Percentiles rank a stretch among this genome's conserved stretches.
Evolutionary conservation across 345 rosid genomes (phyloP).

Genomic region (Kandelia obovata): DNA sequence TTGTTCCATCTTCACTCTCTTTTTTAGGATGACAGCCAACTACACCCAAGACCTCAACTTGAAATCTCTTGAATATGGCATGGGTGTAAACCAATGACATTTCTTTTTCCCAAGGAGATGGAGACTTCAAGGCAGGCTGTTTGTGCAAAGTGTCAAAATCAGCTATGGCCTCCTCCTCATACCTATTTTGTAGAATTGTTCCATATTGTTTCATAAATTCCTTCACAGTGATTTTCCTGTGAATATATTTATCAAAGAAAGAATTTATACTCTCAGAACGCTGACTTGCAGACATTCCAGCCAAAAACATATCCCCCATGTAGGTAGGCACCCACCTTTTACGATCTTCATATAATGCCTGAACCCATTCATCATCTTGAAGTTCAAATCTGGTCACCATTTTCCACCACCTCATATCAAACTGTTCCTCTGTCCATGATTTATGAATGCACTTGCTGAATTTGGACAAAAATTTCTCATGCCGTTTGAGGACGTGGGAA

Average conservation of each 20-base stretch:
- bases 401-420: constrained; percentile 31
- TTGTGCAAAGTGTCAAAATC: constrained; percentile 29
- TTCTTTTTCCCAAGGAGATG: constrained; percentile 29
- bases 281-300: constrained; percentile 22
- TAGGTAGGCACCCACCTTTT: constrained; percentile 30
- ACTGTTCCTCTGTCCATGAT: constrained; percentile 29
- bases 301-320: constrained; percentile 21
- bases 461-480: constrained; percentile 21
- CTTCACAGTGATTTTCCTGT: constrained; percentile 23
- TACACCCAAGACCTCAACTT: constrained; percentile 27
- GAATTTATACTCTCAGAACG: constrained; percentile 28
- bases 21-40: constrained; percentile 31
- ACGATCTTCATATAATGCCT: constrained; percentile 22
- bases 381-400: constrained; percentile 26
- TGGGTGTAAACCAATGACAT: constrained; percentile 28
- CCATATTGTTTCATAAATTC: constrained; percentile 32
- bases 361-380: constrained; percentile 23
- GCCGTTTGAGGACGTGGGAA: constrained; percentile 21
- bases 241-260: constrained; percentile 26
- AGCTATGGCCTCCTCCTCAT: constrained; percentile 25
- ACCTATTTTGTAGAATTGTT: constrained; percentile 20
- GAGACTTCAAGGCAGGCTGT: constrained; percentile 27
- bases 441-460: constrained; percentile 23
- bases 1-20: constrained; percentile 24
- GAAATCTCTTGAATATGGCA: constrained; percentile 29